Base-by-base conservation (phyloP, 768 basidiomycete genomes). In the Lentinula guzmanii region DNA sequence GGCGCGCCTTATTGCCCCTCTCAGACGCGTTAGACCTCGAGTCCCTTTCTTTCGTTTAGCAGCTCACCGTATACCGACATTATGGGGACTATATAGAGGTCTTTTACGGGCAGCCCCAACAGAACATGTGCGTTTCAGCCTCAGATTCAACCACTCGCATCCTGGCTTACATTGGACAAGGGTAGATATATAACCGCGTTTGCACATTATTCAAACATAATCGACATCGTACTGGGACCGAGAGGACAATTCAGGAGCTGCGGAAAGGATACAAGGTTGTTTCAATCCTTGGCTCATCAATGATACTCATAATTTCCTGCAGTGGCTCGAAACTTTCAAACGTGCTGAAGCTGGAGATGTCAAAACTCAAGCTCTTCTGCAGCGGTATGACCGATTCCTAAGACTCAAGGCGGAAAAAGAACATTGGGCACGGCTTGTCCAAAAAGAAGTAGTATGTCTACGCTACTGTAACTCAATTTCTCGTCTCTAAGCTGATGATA, bases 11-110 rank as follows among this genome's bases (percentile, higher is more conserved):
- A 69, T 91, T 15, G 81, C 85, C 4, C 76, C 83, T 46, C 71
- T 91, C 0, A 79, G 82, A 35, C 84, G 86, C 34, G 75, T 85
- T 5, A 78, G 84, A 10, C 84, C 89, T 8, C 77, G 79, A 21
- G 77, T 82, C 2, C 85, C 89, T 3, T 90, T 93, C 66, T 92
- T 80, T 67, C 70, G 81, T 53, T 85, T 93, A 31, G 76, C 79
- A 0, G 86, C 86, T 0, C 93, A 95, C 70, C 82, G 87, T 21
- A 72, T 86, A 31, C 92, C 93, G 3, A 93, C 91, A 0, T 70
- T 89, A 66, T 91, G 90, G 89, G 71, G 77, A 0, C 74, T 95
- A 4, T 95, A 94, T 70, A 81, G 91, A 21, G 83, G 84, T 3
- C 77, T 95, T 13, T 71, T 91, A 52, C 74, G 78, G 33, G 67